Evolutionary conservation across 495 filamentous ascomycete species (phyloP), one percentile per base, ranked within the genome.

Genomic region (Xylaria grammica): DNA sequence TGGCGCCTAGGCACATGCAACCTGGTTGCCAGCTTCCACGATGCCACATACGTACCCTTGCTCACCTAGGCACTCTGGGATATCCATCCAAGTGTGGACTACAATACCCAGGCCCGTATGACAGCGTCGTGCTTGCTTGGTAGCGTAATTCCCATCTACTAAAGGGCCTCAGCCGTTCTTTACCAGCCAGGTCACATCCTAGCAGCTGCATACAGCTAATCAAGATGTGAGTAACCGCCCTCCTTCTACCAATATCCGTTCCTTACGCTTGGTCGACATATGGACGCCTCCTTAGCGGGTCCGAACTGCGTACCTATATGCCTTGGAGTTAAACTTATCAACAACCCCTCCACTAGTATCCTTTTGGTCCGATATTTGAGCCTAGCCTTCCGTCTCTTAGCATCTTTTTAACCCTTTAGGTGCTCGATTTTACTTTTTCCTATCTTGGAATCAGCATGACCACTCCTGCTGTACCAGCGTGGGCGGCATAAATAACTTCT

Each of bases 121-220:
- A 51, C 46, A 51, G 46, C 34, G 48, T 32, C 27, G 26, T 24
- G 11, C 19, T 54, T 24, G 11, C 19, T 54, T 51, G 11, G 60
- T 44, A 52, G 45, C 46, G 59, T 53, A 46, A 30, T 53, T 52
- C 13, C 26, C 22, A 62, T 26, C 19, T 24, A 54, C 45, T n/a
- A 53, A 26, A 17, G 38, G n/a, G 50, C 27, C 60, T 62, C 60
- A 62, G 60, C 60, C 38, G 49, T 54, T 44, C 60, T 20, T 27
- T 11, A 48, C n/a, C 46, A 60, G 15, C 36, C 46, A 42, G 46
- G 36, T 34, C 38, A 22, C 27, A 42, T 19, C 49, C 49, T 26
- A 54, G 48, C 32, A 38, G 10, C 36, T 62, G 49, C 60, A 53
- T 62, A 38, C 19, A 54, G 9, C 49, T 44, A 40, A 27, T 40